Percentiles rank a stretch among this genome's conserved stretches.
Conservation (phyloP, 202 grass and related monocot genomes). For the Zizania palustris region DNA sequence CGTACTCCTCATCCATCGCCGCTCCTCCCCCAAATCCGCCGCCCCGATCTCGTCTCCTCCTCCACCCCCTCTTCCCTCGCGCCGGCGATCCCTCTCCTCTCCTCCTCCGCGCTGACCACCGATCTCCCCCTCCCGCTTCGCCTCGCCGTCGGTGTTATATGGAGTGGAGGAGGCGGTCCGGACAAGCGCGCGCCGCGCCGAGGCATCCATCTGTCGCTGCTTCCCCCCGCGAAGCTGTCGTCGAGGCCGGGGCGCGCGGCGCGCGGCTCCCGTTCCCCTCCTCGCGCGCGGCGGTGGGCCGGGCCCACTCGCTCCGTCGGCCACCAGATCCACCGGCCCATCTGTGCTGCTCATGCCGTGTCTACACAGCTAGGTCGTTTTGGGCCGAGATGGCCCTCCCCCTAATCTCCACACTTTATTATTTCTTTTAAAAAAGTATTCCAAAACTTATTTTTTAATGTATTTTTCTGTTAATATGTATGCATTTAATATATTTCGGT, state of each 20-base stretch:
- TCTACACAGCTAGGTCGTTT: too few species aligned
- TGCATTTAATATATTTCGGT: too few species aligned
- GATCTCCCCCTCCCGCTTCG: background rate
- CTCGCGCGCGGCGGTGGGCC: background rate
- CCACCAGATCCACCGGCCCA: background rate
- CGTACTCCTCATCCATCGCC: constrained; percentile 93
- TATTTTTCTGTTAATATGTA: too few species aligned
- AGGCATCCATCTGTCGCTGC: constrained; percentile 3
- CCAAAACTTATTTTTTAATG: too few species aligned
- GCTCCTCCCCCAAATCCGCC: background rate
- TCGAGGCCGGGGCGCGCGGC: background rate
- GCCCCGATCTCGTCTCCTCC: background rate
- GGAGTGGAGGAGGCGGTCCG: background rate
- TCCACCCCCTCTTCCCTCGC: too few species aligned
- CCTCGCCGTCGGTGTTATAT: constrained; percentile 24
- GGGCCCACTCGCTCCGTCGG: background rate
- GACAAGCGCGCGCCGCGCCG: constrained; percentile 14
- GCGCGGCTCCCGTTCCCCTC: background rate
- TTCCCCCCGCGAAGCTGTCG: constrained; percentile 21
- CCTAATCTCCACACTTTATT: too few species aligned
- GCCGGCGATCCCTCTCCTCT: background rate
- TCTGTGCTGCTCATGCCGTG: too few species aligned
- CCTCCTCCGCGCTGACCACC: background rate
- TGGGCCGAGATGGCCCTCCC: too few species aligned
- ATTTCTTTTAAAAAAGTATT: too few species aligned